Evolutionary conservation across 2,329 filamentous ascomycete species (phyloP).

Genomic region (Xylariaceae sp.): DNA sequence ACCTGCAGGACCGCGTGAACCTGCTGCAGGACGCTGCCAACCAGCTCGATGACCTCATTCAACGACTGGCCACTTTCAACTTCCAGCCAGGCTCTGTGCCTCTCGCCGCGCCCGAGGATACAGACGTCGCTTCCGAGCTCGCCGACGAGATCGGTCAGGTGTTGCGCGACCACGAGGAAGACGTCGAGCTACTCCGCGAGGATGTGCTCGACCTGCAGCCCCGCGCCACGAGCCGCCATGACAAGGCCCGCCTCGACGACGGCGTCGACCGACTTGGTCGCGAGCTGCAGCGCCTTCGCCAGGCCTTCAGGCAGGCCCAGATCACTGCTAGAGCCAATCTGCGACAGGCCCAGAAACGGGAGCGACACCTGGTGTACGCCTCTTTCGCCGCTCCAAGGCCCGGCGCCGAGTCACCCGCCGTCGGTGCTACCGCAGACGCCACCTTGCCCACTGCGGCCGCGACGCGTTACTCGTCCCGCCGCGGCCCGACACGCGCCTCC

Average conservation of each 20-base stretch:
- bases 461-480: constrained; percentile 26
- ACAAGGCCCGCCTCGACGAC: constrained; percentile 63
- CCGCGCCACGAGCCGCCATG: constrained; percentile 51
- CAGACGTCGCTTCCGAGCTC: constrained; percentile 64
- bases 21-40: constrained; percentile 58
- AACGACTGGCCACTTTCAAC: constrained; percentile 53
- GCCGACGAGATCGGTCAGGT: constrained; percentile 74
- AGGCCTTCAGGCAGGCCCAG: constrained; percentile 77
- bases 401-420: constrained; percentile 31
- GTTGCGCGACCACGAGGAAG: constrained; percentile 75
- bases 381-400: constrained; percentile 49
- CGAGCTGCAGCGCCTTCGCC: constrained; percentile 64
- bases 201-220: constrained; percentile 68
- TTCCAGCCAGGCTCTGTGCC: constrained; percentile 57
- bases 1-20: constrained; percentile 57
- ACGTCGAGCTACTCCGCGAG: constrained; percentile 74
- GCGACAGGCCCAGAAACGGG: constrained; percentile 67
- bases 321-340: constrained; percentile 72
- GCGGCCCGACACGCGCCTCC: constrained; percentile 33
- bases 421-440: not conserved
- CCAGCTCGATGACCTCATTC: constrained; percentile 56
- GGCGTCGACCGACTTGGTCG: constrained; percentile 62
- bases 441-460: constrained; percentile 18
- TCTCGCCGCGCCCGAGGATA: constrained; percentile 45
- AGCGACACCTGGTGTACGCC: constrained; percentile 71